Conservation (phyloP, 176 grass and related monocot species). For the Canna indica region DNA sequence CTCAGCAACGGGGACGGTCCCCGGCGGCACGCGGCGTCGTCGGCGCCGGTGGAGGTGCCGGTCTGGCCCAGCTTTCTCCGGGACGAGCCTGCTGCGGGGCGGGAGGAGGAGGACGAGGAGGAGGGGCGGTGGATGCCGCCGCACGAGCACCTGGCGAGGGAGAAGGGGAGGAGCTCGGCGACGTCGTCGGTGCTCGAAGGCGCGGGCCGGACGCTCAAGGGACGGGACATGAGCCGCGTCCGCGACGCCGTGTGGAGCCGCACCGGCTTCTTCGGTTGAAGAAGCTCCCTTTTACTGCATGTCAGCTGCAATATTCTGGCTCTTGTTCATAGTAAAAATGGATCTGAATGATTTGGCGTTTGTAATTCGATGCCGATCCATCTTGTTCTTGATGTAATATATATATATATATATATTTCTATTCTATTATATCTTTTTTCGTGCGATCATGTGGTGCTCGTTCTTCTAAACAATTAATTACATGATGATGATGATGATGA, state of each 20-base stretch:
- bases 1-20: neutral
- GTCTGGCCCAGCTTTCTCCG: neutral
- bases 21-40: neutral
- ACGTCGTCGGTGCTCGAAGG: conserved; percentile 12
- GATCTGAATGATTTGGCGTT: too few relatives aligned
- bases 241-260: conserved; percentile 16
- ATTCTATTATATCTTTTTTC: too few relatives aligned
- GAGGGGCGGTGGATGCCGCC: neutral
- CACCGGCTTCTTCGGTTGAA: conserved; percentile 21
- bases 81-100: neutral
- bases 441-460: too few relatives aligned
- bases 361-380: too few relatives aligned
- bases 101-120: neutral
- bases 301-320: too few relatives aligned
- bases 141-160: conserved; percentile 20
- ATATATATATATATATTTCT: too few relatives aligned
- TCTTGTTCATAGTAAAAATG: too few relatives aligned
- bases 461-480: too few relatives aligned
- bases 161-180: neutral
- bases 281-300: neutral
- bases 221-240: conserved; percentile 19
- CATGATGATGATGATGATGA: too few relatives aligned
- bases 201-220: conserved; percentile 21
- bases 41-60: conserved; percentile 17
- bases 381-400: too few relatives aligned